These are phyloP conservation scores for Lenwebbia sp. DNA, from an alignment of 345 rosid species.

Conservation along the genomic window DNA sequence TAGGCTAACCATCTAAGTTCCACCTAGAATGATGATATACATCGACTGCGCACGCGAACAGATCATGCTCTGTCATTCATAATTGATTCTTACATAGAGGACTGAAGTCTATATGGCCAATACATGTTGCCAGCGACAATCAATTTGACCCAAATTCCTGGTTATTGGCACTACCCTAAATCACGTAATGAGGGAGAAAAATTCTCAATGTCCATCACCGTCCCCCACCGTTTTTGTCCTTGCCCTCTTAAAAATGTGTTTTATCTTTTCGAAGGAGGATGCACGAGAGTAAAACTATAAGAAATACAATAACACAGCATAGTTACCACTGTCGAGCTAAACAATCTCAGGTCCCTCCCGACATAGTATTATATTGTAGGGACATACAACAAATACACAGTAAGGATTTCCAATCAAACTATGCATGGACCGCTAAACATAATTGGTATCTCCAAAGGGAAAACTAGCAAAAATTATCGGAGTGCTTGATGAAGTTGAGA, in stretches of 20 bases:
- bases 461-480: not conserved
- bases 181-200: too few species aligned
- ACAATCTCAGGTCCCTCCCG: not conserved
- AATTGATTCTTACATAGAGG: too few species aligned
- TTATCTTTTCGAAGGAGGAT: not conserved
- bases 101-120: too few species aligned
- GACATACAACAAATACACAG: not conserved
- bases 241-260: too few species aligned
- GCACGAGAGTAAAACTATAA: not conserved
- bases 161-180: too few species aligned
- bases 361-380: not conserved
- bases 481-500: not conserved
- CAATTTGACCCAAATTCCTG: too few species aligned
- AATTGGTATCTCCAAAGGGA: not conserved
- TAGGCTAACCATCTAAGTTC: not conserved
- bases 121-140: too few species aligned
- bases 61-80: too few species aligned
- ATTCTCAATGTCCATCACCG: too few species aligned
- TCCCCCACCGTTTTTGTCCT: too few species aligned
- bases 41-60: too few species aligned
- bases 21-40: accelerated
- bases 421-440: not conserved
- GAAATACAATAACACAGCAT: not conserved
- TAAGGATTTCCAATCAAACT: not conserved
- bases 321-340: not conserved